Base-by-base conservation (phyloP, 2,329 filamentous ascomycete species). In the Tolypocladium paradoxum region DNA sequence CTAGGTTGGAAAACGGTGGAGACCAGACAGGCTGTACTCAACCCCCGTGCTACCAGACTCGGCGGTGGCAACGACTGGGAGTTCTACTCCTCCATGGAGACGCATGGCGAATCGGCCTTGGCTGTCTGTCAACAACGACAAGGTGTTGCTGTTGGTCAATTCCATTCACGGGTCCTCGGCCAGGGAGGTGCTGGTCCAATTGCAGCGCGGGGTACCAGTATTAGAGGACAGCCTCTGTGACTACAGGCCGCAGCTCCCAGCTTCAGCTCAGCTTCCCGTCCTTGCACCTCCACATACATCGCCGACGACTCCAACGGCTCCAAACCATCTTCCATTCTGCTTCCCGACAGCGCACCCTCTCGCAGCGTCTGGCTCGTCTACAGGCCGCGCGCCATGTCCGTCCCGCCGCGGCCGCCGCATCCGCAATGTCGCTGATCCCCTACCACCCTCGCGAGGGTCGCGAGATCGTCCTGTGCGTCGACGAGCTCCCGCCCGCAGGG, bases 401-500 rank as follows among this genome's bases (percentile, higher is more conserved):
- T 52, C 11, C 40, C 49, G 38, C 46, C 46, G 52, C 40, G 48
- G 38, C 46, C 46, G 52, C 52, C 52, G 52, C 55, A 55, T 49
- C 54, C 53, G 59, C 56, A 54, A 73, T 83, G 78, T 90, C 87
- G 60, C 75, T 93, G 62, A 84, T 93, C 58, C 88, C 88, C 4
- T 92, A 90, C 65, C 79, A 81, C 53, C 80, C 84, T 49, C 79
- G 79, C 57, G 87, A 90, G 62, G 85, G 84, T 61, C 82, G 85
- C 61, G 86, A 91, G 65, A 83, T 93, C 60, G 88, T 92, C 38
- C 76, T 93, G 87, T 91, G 7, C 34, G 46, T 45, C 14, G 5
- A 4, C 27, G 14, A 8, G 27, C 48, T 51, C 9, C n/a, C n/a
- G n/a, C n/a, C n/a, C n/a, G n/a, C n/a, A n/a, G n/a, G n/a, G n/a